Evolutionary conservation across 176 grass and related monocot genomes (phyloP).

Genomic region (Triticum timopheevii): DNA sequence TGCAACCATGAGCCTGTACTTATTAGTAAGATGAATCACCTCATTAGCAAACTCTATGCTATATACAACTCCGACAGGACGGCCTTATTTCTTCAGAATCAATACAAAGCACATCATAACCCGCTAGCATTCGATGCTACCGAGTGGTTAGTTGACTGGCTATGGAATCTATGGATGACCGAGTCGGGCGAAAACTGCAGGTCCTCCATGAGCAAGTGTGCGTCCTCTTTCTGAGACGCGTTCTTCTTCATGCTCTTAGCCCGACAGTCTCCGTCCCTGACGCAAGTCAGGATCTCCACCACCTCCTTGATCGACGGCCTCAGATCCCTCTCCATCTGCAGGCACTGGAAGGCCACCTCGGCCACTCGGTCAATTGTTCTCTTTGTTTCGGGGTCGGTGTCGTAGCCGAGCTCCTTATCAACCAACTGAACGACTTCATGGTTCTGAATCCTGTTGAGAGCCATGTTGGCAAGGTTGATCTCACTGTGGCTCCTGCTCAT

Average conservation of each 20-base stretch:
- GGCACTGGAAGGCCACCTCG: conserved; percentile 76
- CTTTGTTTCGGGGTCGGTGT: conserved; percentile 46
- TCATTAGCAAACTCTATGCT: conserved; percentile 41
- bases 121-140: conserved; percentile 51
- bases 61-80: conserved; percentile 41
- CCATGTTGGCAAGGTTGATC: conserved; percentile 73
- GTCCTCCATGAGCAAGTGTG: conserved; percentile 21
- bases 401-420: conserved; percentile 53
- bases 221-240: conserved; percentile 31
- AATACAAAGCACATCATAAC: conserved; percentile 31
- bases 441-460: conserved; percentile 75
- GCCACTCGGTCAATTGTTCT: conserved; percentile 48
- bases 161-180: conserved; percentile 58
- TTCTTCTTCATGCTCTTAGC: conserved; percentile 7
- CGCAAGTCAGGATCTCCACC: conserved; percentile 46
- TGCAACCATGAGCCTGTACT: not conserved
- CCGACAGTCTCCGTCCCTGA: conserved; percentile 33
- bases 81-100: conserved; percentile 14
- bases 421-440: conserved; percentile 58
- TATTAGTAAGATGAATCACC: conserved; percentile 15
- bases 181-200: conserved; percentile 50
- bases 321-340: conserved; percentile 72
- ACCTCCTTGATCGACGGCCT: conserved; percentile 80
- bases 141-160: conserved; percentile 43
- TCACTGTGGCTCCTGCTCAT: conserved; percentile 59